These are phyloP conservation scores for Blastobotrys americana DNA, from an alignment of 805 yeast species.

Conservation along the genomic window DNA sequence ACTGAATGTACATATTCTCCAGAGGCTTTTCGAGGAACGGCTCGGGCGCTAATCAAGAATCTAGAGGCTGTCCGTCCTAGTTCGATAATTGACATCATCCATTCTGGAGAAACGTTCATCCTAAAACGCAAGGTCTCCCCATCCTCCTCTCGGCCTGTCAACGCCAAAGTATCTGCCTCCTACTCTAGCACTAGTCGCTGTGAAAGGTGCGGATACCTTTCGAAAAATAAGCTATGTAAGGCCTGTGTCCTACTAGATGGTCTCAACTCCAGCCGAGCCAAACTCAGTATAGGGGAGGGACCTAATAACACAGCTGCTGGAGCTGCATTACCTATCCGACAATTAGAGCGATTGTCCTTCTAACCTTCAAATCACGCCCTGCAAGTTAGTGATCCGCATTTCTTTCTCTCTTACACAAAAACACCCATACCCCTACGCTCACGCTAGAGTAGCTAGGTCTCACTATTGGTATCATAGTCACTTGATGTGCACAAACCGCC, in stretches of 20 bases:
- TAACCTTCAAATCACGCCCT: too few species aligned
- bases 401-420: too few species aligned
- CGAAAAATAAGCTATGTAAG: constrained; percentile 83
- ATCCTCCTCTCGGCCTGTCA: constrained; percentile 6
- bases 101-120: constrained; percentile 82
- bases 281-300: constrained; percentile 53
- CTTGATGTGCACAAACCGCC: too few species aligned
- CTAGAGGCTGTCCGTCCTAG: constrained; percentile 86
- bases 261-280: constrained; percentile 67
- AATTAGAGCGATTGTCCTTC: constrained; percentile 56
- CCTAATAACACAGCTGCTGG: constrained; percentile 7
- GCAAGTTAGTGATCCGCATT: too few species aligned
- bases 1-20: constrained; percentile 99
- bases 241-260: constrained; percentile 88
- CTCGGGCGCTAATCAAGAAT: constrained; percentile 84
- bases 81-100: constrained; percentile 87
- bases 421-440: too few species aligned
- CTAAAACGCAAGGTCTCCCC: constrained; percentile 28
- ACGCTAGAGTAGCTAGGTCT: too few species aligned
- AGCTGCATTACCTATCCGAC: constrained; percentile 13
- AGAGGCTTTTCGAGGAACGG: constrained; percentile 97
- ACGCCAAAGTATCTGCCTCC: background rate
- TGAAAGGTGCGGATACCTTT: constrained; percentile 83
- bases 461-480: too few species aligned
- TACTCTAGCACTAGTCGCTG: constrained; percentile 39